Percentiles rank a stretch among this genome's conserved stretches.
phyloP scores from a whole-genome alignment of 179 eudicot genomes.

The Vitellaria paradoxa region DNA sequence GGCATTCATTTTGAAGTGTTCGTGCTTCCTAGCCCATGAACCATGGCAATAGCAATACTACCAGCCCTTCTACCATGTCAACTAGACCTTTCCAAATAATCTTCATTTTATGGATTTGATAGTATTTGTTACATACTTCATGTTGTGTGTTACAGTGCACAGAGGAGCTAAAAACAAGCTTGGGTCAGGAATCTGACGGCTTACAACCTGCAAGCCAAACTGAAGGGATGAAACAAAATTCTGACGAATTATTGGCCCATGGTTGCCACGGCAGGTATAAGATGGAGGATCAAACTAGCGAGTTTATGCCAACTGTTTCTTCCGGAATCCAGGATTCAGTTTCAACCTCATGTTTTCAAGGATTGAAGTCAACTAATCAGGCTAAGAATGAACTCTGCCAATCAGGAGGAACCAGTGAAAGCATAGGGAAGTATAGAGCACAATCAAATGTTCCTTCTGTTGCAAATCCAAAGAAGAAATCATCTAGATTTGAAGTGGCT shows the following conservation, averaged over 20 bases:
- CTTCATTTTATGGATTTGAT: background rate
- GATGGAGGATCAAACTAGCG: conserved; percentile 9
- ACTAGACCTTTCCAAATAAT: too few relatives aligned
- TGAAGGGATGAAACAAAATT: conserved; percentile 19
- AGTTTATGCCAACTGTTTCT: conserved; percentile 10
- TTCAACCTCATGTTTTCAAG: conserved; percentile 15
- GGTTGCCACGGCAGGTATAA: conserved; percentile 20
- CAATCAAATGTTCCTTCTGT: conserved; percentile 7
- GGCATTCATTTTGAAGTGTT: too few relatives aligned
- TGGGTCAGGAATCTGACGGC: conserved; percentile 18
- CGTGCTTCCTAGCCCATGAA: too few relatives aligned
- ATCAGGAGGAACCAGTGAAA: conserved; percentile 6
- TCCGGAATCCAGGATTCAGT: conserved; percentile 3
- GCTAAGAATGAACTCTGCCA: background rate
- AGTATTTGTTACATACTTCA: background rate
- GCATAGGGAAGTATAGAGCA: background rate
- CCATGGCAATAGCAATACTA: too few relatives aligned
- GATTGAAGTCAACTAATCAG: background rate
- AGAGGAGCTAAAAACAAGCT: conserved; percentile 21
- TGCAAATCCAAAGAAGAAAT: conserved; percentile 17
- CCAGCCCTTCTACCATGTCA: too few relatives aligned
- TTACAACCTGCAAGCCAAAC: conserved; percentile 18
- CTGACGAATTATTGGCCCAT: conserved; percentile 23
- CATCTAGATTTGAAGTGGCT: conserved; percentile 32
- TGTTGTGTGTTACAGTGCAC: conserved; percentile 27